phyloP scores from a whole-genome alignment of 2,329 filamentous ascomycete species.

The Aspergillus melleus region DNA sequence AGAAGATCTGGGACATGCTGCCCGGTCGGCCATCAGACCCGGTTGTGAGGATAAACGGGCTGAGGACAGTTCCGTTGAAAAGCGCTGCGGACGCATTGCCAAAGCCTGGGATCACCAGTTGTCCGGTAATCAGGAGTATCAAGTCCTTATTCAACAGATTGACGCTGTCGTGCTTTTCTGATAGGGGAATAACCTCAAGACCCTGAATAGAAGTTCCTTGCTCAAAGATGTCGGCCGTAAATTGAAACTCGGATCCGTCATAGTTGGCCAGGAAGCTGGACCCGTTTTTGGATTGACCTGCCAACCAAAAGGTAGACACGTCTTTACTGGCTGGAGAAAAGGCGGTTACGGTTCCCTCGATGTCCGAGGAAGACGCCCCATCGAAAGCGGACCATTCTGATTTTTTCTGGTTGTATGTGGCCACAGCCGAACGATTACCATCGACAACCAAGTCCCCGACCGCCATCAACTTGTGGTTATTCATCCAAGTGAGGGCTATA shows the following conservation, averaged over 20 bases:
- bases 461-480: slow-evolving; percentile 68
- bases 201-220: slow-evolving; percentile 69
- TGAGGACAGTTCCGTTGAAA: slow-evolving; percentile 78
- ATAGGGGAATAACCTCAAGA: slow-evolving; percentile 77
- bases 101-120: slow-evolving; percentile 71
- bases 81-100: slow-evolving; percentile 82
- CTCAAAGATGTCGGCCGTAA: slow-evolving; percentile 64
- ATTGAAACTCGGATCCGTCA: slow-evolving; percentile 69
- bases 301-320: slow-evolving; percentile 75
- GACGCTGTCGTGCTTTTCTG: slow-evolving; percentile 64
- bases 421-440: slow-evolving; percentile 66
- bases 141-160: slow-evolving; percentile 66
- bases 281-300: slow-evolving; percentile 68
- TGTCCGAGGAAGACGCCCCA: slow-evolving; percentile 50
- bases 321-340: slow-evolving; percentile 73
- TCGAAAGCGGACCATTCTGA: slow-evolving; percentile 64
- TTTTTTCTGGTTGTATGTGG: slow-evolving; percentile 68
- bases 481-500: slow-evolving; percentile 73
- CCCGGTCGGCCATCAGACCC: slow-evolving; percentile 65
- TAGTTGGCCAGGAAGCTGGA: slow-evolving; percentile 80
- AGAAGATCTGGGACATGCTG: slow-evolving; percentile 78
- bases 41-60: slow-evolving; percentile 78
- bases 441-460: slow-evolving; percentile 74
- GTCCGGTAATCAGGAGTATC: slow-evolving; percentile 79
- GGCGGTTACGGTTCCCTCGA: slow-evolving; percentile 79